Evolutionary conservation across 1,284 basidiomycete species (phyloP).

Genomic region (Limonomyces culmigenus): DNA sequence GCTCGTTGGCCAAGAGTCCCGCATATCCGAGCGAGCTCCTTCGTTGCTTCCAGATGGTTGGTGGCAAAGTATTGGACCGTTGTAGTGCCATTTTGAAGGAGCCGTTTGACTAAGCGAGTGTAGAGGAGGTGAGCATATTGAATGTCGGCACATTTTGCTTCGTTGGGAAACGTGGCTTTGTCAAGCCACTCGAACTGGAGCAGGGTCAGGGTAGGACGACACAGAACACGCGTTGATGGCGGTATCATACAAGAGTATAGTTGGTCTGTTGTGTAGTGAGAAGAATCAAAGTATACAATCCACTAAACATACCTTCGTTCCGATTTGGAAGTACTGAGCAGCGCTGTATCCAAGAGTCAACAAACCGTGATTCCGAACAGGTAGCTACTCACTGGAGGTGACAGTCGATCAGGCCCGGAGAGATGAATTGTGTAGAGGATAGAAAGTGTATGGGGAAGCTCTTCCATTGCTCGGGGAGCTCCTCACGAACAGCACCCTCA

Average conservation of each 20-base stretch:
- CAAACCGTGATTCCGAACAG: background rate
- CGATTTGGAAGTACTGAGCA: background rate
- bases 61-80: constrained; percentile 1
- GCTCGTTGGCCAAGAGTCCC: constrained; percentile 1
- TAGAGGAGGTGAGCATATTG: background rate
- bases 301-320: too few relatives aligned
- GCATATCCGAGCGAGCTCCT: constrained; percentile 1
- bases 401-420: background rate
- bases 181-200: background rate
- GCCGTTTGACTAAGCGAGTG: background rate
- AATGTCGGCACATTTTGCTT: background rate
- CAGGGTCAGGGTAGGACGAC: too few relatives aligned
- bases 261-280: too few relatives aligned
- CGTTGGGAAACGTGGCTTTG: background rate
- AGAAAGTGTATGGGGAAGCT: background rate
- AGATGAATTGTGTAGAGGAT: background rate
- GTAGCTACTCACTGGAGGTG: background rate
- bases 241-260: too few relatives aligned
- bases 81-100: background rate
- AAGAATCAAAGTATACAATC: too few relatives aligned
- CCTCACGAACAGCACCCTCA: background rate
- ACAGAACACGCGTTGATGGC: too few relatives aligned
- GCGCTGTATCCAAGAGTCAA: background rate
- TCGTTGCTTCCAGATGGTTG: constrained; percentile 1
- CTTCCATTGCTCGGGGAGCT: background rate